These are phyloP conservation scores for Madurella mycetomatis DNA, from an alignment of 2,329 filamentous ascomycete species.

Conservation along the genomic window DNA sequence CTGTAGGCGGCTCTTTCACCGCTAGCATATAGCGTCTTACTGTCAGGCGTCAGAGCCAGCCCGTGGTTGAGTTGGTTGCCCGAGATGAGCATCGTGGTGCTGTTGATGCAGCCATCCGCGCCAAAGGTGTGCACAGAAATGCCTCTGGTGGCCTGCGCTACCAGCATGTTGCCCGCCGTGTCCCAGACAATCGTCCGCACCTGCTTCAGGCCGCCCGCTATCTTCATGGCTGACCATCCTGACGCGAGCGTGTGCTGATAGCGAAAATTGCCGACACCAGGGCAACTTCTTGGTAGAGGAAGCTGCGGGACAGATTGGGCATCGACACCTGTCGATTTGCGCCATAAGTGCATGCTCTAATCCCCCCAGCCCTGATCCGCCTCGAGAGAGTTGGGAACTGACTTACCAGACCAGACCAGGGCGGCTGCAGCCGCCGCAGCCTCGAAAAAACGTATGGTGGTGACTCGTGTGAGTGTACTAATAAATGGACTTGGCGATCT, in stretches of 20 bases:
- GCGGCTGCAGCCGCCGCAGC: conserved; percentile 11
- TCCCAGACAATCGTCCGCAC: conserved; percentile 37
- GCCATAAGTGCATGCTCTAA: not conserved
- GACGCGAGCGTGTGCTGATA: conserved; percentile 32
- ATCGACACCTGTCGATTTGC: conserved; percentile 6
- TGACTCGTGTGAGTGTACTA: not conserved
- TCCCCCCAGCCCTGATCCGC: not conserved
- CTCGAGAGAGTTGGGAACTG: not conserved
- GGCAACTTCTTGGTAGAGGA: conserved; percentile 33
- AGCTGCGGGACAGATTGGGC: conserved; percentile 23
- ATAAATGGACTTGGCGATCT: too few species aligned
- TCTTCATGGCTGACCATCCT: conserved; percentile 38
- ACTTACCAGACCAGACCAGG: conserved; percentile 20
- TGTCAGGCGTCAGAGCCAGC: conserved; percentile 36
- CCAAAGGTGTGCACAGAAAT: conserved; percentile 40
- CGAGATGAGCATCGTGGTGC: conserved; percentile 35
- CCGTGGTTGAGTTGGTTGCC: conserved; percentile 38
- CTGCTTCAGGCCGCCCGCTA: conserved; percentile 34
- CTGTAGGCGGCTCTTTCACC: conserved; percentile 44
- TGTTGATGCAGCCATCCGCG: conserved; percentile 37
- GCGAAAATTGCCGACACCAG: conserved; percentile 31
- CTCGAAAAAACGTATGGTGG: conserved; percentile 21
- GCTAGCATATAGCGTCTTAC: conserved; percentile 37
- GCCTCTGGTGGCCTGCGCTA: conserved; percentile 35
- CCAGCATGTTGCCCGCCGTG: conserved; percentile 35